Base-by-base conservation (phyloP, 495 filamentous ascomycete genomes). In the Apiosordaria backusii region DNA sequence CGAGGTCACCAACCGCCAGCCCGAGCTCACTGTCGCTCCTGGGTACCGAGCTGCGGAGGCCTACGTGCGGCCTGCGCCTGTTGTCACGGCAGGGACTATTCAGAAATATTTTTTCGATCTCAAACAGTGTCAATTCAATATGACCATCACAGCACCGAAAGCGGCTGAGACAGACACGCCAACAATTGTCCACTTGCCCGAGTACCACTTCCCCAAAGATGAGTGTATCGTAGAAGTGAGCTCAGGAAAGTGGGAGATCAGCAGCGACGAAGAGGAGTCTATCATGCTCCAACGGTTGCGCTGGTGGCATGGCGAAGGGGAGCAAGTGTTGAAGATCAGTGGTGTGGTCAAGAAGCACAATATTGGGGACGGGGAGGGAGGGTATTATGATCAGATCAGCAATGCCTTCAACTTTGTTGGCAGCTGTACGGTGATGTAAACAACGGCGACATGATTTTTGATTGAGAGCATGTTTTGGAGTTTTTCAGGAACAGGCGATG, bases 1-100 rank as follows among this genome's bases (percentile, higher is more conserved):
- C 1, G 79, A 80, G 23, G 76, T 75, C 6, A 81, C 86, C 35
- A 84, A 78, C 57, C 73, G 76, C 23, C 77, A 83, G 62, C 79
- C 82, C 9, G 82, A 87, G 64, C 76, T 86, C 53, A 83, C 81
- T 10, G 80, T 81, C 65, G 75, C 83, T 15, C 87, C 88, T 4
- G 92, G 94, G 0, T 94, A 88, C 70, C 89, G 95, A 55, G 95
- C 95, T 3, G 93, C 92, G 13, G 93, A 98, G 73, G 95, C 95
- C 5, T 98, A 89, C 66, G 85, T 98, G 45, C 89, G 95, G 3
- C 94, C 95, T 5, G 88, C 89, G 40, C 92, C 96, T 0, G 88
- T 96, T 61, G 80, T 80, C 53, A 90, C 88, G 0, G 87, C 86
- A 55, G 94, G 95, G 0, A 81, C 80, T 15, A 78, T 97, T 35